Conservation (phyloP, 495 filamentous ascomycete genomes). For the Lineolata rhizophorae region DNA sequence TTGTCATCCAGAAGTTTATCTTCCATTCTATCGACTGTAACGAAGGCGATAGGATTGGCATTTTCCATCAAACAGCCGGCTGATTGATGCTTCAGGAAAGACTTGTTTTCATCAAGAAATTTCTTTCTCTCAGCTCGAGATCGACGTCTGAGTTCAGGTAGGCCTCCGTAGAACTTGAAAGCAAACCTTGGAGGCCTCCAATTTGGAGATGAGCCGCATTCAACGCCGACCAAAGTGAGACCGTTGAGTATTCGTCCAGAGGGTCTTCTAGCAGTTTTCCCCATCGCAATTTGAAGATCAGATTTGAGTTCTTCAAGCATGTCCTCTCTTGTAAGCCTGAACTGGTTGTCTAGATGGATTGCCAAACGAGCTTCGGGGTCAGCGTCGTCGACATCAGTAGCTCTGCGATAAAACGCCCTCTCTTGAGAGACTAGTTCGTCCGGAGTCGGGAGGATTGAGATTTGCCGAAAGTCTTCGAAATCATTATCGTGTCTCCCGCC, state of each 20-base stretch:
- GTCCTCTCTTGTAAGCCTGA: slow-evolving; percentile 55
- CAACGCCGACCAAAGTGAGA: slow-evolving; percentile 2
- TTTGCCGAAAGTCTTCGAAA: slow-evolving; percentile 33
- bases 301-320: slow-evolving; percentile 45
- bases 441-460: slow-evolving; percentile 42
- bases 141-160: slow-evolving; percentile 21
- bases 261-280: slow-evolving; percentile 1
- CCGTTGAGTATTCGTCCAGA: background rate
- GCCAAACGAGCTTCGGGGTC: slow-evolving; percentile 20
- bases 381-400: slow-evolving; percentile 19
- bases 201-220: slow-evolving; percentile 7
- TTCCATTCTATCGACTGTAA: slow-evolving; percentile 33
- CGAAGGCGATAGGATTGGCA: slow-evolving; percentile 36
- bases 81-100: slow-evolving; percentile 33
- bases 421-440: slow-evolving; percentile 41
- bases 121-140: slow-evolving; percentile 18
- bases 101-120: slow-evolving; percentile 24
- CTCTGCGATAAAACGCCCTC: slow-evolving; percentile 34
- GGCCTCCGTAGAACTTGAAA: slow-evolving; percentile 19
- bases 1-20: no score
- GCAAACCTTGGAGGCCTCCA: slow-evolving; percentile 5
- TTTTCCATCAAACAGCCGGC: slow-evolving; percentile 35
- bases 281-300: slow-evolving; percentile 15
- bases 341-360: slow-evolving; percentile 54
- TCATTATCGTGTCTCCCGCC: slow-evolving; percentile 73